Base-by-base conservation (phyloP, 345 rosid genomes). In the Populus alba region DNA sequence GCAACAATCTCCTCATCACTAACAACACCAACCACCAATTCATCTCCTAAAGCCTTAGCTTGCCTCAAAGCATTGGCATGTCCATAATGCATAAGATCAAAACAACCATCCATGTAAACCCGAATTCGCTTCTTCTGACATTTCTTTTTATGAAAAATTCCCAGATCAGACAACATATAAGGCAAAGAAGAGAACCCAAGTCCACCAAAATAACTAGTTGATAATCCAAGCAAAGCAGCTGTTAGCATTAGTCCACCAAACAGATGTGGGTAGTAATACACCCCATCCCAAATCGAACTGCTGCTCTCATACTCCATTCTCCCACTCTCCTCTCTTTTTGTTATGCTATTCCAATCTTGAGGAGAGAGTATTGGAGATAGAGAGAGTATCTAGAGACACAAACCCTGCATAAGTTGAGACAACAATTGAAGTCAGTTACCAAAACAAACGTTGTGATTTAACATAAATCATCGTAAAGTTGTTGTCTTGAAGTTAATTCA, bases 21-120 rank as follows among this genome's bases (percentile, higher is more conserved):
- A 33, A 95, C 94, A 75, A 95, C 90, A 1, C 98, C 98, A 1
- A 95, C 98, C 22, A 95, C 95, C 88, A 95, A 84, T 82, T 93
- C 95, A 81, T 92, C 95, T 43, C 98, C 98, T 80, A 93, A 85
- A 75, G 93, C 91, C 86, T 91, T 90, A 15, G 98, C 98, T 80
- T 95, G 98, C 49, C 98, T 84, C 81, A 95, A 74, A 2, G 98
- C 98, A 80, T 95, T 93, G 75, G 95, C 94, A 78, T 95, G 98
- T 13, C 98, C 98, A 67, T 90, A 93, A 89, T 95, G 98, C 98
- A 95, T 95, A 80, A 95, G 91, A 83, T 95, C 97, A 84, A 95
- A 95, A 86, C 98, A 93, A 70, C 98, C 98, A 74, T 95, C 98
- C 98, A 95, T 95, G 91, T 92, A 95, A 70, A 95, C 98, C 20